Evolutionary conservation across 768 basidiomycete species (phyloP), one percentile per base, ranked within the genome.

Genomic region (Suillus fuscotomentosus): DNA sequence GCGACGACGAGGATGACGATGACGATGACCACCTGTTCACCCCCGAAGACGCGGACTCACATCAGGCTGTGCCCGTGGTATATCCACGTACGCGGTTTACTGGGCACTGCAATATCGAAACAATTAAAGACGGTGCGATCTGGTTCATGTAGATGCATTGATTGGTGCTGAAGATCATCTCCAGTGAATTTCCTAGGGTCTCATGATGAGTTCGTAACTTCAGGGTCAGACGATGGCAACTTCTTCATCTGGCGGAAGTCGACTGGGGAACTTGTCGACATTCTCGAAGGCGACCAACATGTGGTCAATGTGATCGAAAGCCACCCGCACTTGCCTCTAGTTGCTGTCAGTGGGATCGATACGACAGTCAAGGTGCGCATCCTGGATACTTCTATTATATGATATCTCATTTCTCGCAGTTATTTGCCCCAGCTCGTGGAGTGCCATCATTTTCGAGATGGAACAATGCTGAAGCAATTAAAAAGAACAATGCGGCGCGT

Each of bases 271-370:
- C 75, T 95, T 11, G 84, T 86, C 61, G 91, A 90, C 15, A 87
- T 97, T 53, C 87, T 92, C 68, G 92, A 95, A 79, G 94, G 94
- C 42, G 94, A 97, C 69, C 81, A 83, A 27, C 83, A 77, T 60
- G 86, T 95, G 3, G 94, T 95, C 17, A 97, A 96, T 72, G 91
- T 91, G 70, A 85, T 97, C 60, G 94, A 95, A 75, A 87, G 86
- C 1, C 93, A 96, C 68, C 81, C 94, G 0, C 82, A 86, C 50
- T 77, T 95, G 17, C 94, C 94, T 0, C 76, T 96, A 24, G 73
- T 94, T n/a, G 93, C 94, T 4, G 88, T 91, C 51, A 92, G 90
- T 72, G 95, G 95, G 1, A 95, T 97, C 57, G 95, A 96, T 70
- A 78, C 82, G 13, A 92, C 92, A 11, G 84, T 95, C 55, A 96